Base-by-base conservation (phyloP, 1,284 basidiomycete genomes). In the Pseudozyma flocculosa region DNA sequence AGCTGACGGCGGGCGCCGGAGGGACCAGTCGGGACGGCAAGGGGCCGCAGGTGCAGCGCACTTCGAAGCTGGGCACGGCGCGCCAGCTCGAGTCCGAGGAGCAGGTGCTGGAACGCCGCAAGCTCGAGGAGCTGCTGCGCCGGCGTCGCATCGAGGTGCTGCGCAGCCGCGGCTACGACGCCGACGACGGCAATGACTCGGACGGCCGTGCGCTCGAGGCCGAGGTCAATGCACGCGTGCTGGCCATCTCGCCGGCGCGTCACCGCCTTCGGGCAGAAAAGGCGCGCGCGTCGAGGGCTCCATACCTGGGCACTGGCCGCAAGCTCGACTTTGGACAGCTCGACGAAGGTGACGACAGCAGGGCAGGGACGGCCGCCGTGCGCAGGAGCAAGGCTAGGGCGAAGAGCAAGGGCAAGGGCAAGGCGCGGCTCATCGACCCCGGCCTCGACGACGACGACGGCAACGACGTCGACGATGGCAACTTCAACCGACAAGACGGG, bases 11-110 rank as follows among this genome's bases (percentile, higher is more conserved):
- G 26, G 26, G 26, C 5, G 5, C 26, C 11, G 26, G n/a, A n/a
- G n/a, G n/a, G n/a, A n/a, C n/a, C n/a, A n/a, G n/a, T n/a, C n/a
- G n/a, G n/a, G n/a, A n/a, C n/a, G n/a, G n/a, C n/a, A n/a, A n/a
- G n/a, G n/a, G n/a, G n/a, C n/a, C n/a, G n/a, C n/a, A n/a, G n/a
- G n/a, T n/a, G n/a, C n/a, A n/a, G n/a, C n/a, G n/a, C n/a, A 7
- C 26, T 29, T 29, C 26, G 26, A 29, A 11, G 26, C 26, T 29
- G 7, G 26, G 7, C 26, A 5, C 26, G 26, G 7, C 26, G 11
- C 26, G 26, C 26, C 54, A 61, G 37, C 63, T 70, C 18, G 65
- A 72, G 43, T 57, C 53, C 10, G 50, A 48, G 1, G 62, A 71
- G 45, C 61, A 63, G 43, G 48, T 62, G 18, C 52, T 56, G 22